Conservation (phyloP, 352 stramenopile species). For the Discostella stelligera region DNA sequence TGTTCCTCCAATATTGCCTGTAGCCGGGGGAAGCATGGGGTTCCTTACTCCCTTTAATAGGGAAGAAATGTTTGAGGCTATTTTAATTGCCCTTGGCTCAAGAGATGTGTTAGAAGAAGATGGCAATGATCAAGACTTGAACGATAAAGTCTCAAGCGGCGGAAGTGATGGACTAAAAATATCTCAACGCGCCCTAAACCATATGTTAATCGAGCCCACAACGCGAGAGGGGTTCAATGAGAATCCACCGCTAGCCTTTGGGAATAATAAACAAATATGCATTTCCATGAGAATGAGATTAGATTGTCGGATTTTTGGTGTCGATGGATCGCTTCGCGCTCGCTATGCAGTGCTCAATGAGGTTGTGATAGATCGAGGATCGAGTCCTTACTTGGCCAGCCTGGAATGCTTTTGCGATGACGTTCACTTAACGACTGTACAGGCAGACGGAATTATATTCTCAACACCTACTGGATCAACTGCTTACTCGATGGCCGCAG, state of each 20-base stretch:
- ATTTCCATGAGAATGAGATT: conserved; percentile 84
- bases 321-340: conserved; percentile 63
- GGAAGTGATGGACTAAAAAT: conserved; percentile 24
- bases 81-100: conserved; percentile 67
- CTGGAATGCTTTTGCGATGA: conserved; percentile 97
- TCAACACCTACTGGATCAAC: conserved; percentile 96
- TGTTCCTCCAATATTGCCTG: conserved; percentile 92
- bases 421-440: conserved; percentile 91
- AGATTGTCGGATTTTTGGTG: conserved; percentile 75
- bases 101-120: conserved; percentile 16
- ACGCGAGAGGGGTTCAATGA: conserved; percentile 25
- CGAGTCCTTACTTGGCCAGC: conserved; percentile 88
- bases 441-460: conserved; percentile 98
- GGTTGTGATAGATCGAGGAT: conserved; percentile 95
- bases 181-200: conserved; percentile 39
- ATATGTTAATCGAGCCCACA: conserved; percentile 38
- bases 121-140: neutral
- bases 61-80: conserved; percentile 72
- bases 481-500: conserved; percentile 96
- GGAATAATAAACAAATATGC: conserved; percentile 66
- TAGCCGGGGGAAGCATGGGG: conserved; percentile 92
- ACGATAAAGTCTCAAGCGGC: neutral
- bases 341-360: conserved; percentile 96
- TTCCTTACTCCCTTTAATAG: conserved; percentile 93
- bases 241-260: conserved; percentile 53